Evolutionary conservation across 2,329 filamentous ascomycete genomes (phyloP).

Genomic region (Knoxdaviesia proteae): DNA sequence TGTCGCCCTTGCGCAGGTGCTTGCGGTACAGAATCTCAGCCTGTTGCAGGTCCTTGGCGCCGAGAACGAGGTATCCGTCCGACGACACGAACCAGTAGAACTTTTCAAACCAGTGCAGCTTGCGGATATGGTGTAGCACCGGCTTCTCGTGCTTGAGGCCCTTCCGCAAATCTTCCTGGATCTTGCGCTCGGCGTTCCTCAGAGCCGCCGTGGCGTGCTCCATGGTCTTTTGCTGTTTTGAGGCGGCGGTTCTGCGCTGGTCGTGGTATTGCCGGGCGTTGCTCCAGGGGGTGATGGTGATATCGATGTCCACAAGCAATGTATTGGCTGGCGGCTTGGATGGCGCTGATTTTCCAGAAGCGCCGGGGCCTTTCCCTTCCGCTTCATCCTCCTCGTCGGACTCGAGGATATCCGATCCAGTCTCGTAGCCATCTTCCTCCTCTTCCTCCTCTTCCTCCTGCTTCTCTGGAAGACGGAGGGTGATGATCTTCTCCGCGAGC

Average conservation of each 20-base stretch:
- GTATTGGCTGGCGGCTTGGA: constrained; percentile 25
- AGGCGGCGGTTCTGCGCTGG: constrained; percentile 62
- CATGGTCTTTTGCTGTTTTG: constrained; percentile 72
- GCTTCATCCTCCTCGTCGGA: constrained; percentile 18
- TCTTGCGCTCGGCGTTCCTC: constrained; percentile 40
- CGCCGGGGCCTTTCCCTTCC: too few relatives aligned
- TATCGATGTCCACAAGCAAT: constrained; percentile 65
- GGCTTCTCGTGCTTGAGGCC: constrained; percentile 83
- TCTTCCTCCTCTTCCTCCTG: constrained; percentile 40
- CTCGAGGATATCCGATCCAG: constrained; percentile 39
- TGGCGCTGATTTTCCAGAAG: constrained; percentile 10
- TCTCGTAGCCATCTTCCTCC: constrained; percentile 34
- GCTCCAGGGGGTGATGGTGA: constrained; percentile 62
- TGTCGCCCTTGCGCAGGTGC: constrained; percentile 70
- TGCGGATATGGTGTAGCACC: constrained; percentile 60
- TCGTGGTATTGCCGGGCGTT: constrained; percentile 88
- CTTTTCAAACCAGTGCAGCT: constrained; percentile 90
- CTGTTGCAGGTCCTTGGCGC: constrained; percentile 72
- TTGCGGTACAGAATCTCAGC: constrained; percentile 80
- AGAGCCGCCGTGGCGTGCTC: constrained; percentile 65
- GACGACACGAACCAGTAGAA: constrained; percentile 91
- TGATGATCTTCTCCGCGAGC: constrained; percentile 74
- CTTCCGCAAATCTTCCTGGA: constrained; percentile 21
- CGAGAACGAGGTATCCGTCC: constrained; percentile 82
- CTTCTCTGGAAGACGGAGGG: constrained; percentile 55